Evolutionary conservation across 805 yeast genomes (phyloP).

Genomic region (Wickerhamiella cacticola): DNA sequence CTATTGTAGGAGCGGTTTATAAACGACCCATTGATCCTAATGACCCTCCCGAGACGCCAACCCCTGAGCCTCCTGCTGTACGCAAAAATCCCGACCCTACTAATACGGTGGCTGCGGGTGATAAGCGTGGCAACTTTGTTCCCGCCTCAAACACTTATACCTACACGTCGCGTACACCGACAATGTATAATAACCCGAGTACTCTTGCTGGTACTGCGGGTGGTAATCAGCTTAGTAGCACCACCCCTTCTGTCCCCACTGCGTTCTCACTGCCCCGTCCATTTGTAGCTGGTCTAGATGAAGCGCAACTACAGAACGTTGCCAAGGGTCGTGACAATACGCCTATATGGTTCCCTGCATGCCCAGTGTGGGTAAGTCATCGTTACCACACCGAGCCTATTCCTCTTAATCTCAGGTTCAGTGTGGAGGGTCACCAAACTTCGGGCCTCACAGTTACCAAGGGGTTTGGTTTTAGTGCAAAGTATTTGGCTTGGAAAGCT

Average conservation of each 20-base stretch:
- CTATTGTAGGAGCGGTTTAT: slow-evolving; percentile 86
- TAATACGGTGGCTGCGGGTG: neutral
- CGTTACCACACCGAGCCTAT: slow-evolving; percentile 21
- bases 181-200: neutral
- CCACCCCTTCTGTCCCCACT: slow-evolving; percentile 21
- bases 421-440: slow-evolving; percentile 16
- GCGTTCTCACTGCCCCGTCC: slow-evolving; percentile 23
- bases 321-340: slow-evolving; percentile 22
- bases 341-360: slow-evolving; percentile 24
- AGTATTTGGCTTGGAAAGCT: slow-evolving; percentile 52
- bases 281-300: slow-evolving; percentile 17
- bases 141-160: neutral
- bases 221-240: slow-evolving; percentile 12
- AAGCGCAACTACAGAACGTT: slow-evolving; percentile 15
- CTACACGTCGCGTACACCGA: neutral
- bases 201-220: neutral
- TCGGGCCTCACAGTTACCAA: slow-evolving; percentile 21
- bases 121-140: neutral
- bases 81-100: slow-evolving; percentile 16
- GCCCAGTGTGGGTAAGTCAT: slow-evolving; percentile 23
- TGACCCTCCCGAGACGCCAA: slow-evolving; percentile 67
- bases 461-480: slow-evolving; percentile 59
- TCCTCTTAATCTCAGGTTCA: slow-evolving; percentile 19
- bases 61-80: slow-evolving; percentile 33
- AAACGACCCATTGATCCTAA: slow-evolving; percentile 58